phyloP scores from a whole-genome alignment of 73 alveolate species.

The Paramecium biaurelia region DNA sequence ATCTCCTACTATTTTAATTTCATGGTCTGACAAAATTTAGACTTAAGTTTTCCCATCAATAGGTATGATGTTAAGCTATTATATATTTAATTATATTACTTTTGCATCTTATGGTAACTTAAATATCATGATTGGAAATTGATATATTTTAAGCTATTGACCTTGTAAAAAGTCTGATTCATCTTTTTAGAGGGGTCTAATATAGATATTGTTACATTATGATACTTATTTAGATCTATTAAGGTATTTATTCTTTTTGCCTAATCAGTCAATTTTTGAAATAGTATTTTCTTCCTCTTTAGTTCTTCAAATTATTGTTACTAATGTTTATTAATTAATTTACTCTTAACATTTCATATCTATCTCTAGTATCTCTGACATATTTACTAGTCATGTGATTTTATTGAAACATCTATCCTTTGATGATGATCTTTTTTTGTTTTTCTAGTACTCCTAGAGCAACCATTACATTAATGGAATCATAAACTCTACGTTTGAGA shows the following conservation, averaged over 20 bases:
- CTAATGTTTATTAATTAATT: neutral
- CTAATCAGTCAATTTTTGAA: neutral
- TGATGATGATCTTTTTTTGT: conserved; percentile 7
- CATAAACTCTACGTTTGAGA: conserved; percentile 44
- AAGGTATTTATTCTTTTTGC: neutral
- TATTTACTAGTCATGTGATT: conserved; percentile 18
- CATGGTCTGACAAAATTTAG: neutral
- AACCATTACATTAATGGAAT: conserved; percentile 42
- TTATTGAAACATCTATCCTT: conserved; percentile 22
- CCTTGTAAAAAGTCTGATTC: neutral
- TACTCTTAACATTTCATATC: neutral
- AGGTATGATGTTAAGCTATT: neutral
- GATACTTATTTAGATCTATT: neutral
- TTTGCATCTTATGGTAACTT: neutral
- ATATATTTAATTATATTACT: neutral
- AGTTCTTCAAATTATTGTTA: neutral
- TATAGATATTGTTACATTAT: neutral
- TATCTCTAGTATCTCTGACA: neutral
- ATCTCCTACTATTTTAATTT: neutral
- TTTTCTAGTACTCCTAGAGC: conserved; percentile 29
- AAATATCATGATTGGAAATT: neutral
- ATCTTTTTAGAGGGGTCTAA: neutral
- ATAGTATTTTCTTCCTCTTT: neutral
- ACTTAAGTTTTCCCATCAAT: neutral
- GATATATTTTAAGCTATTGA: neutral